Base-by-base conservation (phyloP, 202 grass and related monocot genomes). In the Carex arenaria region DNA sequence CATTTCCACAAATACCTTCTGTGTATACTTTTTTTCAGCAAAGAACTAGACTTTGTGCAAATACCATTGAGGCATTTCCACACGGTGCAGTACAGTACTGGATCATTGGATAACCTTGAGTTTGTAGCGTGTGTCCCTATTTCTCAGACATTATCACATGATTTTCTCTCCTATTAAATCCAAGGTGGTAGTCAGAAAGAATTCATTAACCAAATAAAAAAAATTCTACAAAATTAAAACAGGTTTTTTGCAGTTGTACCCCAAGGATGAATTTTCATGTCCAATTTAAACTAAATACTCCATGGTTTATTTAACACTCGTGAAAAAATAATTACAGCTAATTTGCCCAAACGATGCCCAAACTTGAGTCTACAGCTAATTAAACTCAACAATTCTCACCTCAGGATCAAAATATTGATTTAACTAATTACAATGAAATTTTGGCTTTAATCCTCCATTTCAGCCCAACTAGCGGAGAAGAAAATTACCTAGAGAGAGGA, bases 341-440 rank as follows among this genome's bases (percentile, higher is more conserved):
- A 81, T 63, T 13, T 14, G 4, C 10, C 43, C 43, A 72, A 23
- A 31, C 30, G 30, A 31, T 14, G 4, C 10, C 42, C 43, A 38
- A 38, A 28, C 23, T 52, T 22, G 26, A 51, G 19, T 26, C 71
- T 54, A 73, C 15, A 54, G 23, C 69, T 61, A 81, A 64, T 45
- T 10, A 52, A 81, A 65, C 40, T 65, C 17, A 64, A 19, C 57
- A 81, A 81, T 43, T 17, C 40, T 81, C 32, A 81, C 61, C 79
- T 81, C 20, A 28, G 60, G 7, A 51, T 31, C 7, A 20, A 47
- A 20, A 62, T 56, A 30, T 64, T 47, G 17, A n/a, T 19, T 9
- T 64, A 43, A 31, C 79, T 81, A 81, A 9, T 60, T 30, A 17
- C 36, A 63, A 2, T 1, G 11, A 13, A 4, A 15, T 14, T 19